A percentile compares a stretch with the other conserved stretches of the same genome.
phyloP scores from a whole-genome alignment of 495 filamentous ascomycete species.

The Lichenothelia convexa region DNA sequence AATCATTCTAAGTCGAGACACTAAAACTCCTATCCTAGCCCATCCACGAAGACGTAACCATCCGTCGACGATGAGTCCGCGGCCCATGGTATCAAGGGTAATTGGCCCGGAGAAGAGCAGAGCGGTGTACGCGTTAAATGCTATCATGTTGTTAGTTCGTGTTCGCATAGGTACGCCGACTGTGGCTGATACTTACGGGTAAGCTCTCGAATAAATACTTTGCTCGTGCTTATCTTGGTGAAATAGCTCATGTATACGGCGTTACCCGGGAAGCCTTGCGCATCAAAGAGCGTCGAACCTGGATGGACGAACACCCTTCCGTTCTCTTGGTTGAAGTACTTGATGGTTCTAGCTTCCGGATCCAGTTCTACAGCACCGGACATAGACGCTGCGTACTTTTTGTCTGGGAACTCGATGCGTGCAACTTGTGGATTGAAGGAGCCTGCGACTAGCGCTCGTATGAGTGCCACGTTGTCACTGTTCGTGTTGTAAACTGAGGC shows the following conservation, averaged over 20 bases:
- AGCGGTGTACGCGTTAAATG: conserved; percentile 78
- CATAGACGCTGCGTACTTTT: conserved; percentile 73
- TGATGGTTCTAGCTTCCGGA: conserved; percentile 78
- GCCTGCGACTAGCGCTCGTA: conserved; percentile 76
- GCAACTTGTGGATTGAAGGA: conserved; percentile 84
- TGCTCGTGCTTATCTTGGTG: conserved; percentile 74
- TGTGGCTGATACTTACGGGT: conserved; percentile 50
- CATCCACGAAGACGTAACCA: conserved; percentile 83
- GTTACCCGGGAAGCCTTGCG: conserved; percentile 49
- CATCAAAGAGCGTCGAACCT: conserved; percentile 64
- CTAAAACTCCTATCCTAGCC: conserved; percentile 84
- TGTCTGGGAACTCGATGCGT: conserved; percentile 79
- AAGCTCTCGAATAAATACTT: conserved; percentile 71
- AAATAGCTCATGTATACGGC: conserved; percentile 69
- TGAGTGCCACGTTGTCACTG: conserved; percentile 36
- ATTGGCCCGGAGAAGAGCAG: conserved; percentile 82
- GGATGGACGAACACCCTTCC: conserved; percentile 88
- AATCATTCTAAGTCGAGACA: conserved; percentile 66
- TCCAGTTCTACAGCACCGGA: conserved; percentile 82
- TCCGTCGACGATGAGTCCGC: conserved; percentile 80
- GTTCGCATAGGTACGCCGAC: no score
- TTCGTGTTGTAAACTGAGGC: conserved; percentile 21
- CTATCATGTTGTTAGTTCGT: no score
- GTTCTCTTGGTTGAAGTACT: conserved; percentile 74
- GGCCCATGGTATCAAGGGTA: conserved; percentile 66